These are phyloP conservation scores for Aspergillus egyptiacus DNA, from an alignment of 495 filamentous ascomycete species.

Conservation along the genomic window DNA sequence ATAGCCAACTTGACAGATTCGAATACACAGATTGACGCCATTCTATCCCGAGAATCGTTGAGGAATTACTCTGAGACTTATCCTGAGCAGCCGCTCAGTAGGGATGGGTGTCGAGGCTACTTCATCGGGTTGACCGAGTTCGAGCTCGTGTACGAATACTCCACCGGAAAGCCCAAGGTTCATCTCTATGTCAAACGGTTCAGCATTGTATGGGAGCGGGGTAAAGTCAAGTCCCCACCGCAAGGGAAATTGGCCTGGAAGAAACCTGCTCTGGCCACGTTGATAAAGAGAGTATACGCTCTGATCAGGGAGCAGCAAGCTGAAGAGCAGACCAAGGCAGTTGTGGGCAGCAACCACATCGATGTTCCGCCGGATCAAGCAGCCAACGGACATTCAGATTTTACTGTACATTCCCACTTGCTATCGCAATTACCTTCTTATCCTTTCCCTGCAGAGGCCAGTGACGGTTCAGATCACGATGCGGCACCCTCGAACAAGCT, in stretches of 20 bases:
- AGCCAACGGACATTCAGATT: neutral
- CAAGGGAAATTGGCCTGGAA: conserved; percentile 21
- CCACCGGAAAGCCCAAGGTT: conserved; percentile 20
- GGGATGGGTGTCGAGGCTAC: conserved; percentile 24
- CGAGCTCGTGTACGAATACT: conserved; percentile 34
- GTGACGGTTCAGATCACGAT: neutral
- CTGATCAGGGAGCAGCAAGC: neutral
- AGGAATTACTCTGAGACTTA: conserved; percentile 14
- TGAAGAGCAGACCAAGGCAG: neutral
- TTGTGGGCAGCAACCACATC: neutral
- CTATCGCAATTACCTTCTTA: neutral
- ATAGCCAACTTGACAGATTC: conserved; percentile 34
- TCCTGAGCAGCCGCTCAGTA: conserved; percentile 14
- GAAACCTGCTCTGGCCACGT: conserved; percentile 9
- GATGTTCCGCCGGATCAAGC: neutral
- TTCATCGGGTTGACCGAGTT: conserved; percentile 34
- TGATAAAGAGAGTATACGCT: conserved; percentile 14
- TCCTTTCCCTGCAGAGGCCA: neutral
- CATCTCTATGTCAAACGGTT: conserved; percentile 35
- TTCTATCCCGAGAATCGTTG: conserved; percentile 23
- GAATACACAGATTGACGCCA: conserved; percentile 33
- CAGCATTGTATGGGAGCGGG: conserved; percentile 25
- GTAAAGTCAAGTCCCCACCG: conserved; percentile 19
- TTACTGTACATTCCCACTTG: neutral
- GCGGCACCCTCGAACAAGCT: neutral